Conservation (phyloP, 1,284 basidiomycete species). For the Cryptococcus sp. region DNA sequence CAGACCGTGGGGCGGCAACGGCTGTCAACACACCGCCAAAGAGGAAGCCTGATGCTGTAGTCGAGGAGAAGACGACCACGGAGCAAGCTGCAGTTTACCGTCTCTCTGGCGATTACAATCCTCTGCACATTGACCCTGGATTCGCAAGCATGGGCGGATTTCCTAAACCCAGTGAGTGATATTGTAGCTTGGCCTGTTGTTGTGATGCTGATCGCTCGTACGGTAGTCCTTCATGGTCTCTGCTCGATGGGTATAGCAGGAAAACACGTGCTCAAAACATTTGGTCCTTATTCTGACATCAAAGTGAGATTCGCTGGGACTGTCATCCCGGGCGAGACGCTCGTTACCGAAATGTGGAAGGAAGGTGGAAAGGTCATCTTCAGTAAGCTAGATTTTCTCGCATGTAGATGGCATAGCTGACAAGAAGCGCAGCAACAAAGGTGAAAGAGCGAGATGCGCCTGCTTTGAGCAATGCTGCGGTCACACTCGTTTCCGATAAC, state of each 20-base stretch:
- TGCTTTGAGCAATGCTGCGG: slow-evolving; percentile 58
- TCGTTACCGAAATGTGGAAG: slow-evolving; percentile 97
- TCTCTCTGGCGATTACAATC: slow-evolving; percentile 86
- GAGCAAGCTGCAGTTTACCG: slow-evolving; percentile 90
- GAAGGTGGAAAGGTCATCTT: slow-evolving; percentile 91
- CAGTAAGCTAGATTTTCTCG: slow-evolving; percentile 59
- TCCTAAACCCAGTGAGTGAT: slow-evolving; percentile 68
- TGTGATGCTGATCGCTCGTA: slow-evolving; percentile 4
- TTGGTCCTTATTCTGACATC: slow-evolving; percentile 85
- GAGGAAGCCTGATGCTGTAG: slow-evolving; percentile 76
- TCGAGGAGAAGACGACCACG: slow-evolving; percentile 79
- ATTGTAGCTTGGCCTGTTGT: neutral
- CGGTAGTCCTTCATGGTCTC: slow-evolving; percentile 63
- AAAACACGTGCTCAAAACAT: slow-evolving; percentile 89
- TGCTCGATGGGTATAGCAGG: slow-evolving; percentile 92
- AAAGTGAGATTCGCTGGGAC: slow-evolving; percentile 76
- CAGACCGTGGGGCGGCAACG: slow-evolving; percentile 87
- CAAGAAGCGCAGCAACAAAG: slow-evolving; percentile 46
- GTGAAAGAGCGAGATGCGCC: slow-evolving; percentile 58
- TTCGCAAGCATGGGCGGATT: slow-evolving; percentile 96
- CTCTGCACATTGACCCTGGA: slow-evolving; percentile 88
- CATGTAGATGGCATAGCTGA: slow-evolving; percentile 2
- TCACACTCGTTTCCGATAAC: slow-evolving; percentile 51
- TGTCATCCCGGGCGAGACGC: slow-evolving; percentile 93
- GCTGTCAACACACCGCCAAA: slow-evolving; percentile 81